phyloP scores from a whole-genome alignment of 352 stramenopile genomes.

The Globisporangium cystogenes region DNA sequence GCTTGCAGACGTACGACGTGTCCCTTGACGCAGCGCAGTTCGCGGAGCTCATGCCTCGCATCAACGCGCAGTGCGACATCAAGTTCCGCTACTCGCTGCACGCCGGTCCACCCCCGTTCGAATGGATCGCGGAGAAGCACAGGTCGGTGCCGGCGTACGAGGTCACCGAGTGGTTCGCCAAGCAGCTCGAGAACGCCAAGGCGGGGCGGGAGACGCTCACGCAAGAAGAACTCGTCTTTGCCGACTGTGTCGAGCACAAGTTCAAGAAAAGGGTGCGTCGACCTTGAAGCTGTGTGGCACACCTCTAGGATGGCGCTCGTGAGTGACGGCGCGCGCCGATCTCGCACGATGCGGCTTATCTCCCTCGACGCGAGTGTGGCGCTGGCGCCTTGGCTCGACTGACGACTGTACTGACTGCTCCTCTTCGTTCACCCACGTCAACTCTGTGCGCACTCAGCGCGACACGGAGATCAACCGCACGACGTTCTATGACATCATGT shows the following conservation, averaged over 20 bases:
- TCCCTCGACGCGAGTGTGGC: no score
- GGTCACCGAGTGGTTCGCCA: constrained; percentile 25
- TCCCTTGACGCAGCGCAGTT: constrained; percentile 14
- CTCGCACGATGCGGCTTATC: no score
- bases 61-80: constrained; percentile 36
- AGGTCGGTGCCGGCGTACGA: constrained; percentile 10
- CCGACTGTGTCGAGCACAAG: constrained; percentile 16
- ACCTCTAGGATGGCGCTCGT: no score
- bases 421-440: no score
- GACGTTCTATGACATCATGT: background rate
- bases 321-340: no score
- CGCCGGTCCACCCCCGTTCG: constrained; percentile 30
- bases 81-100: constrained; percentile 47
- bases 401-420: no score
- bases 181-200: constrained; percentile 16
- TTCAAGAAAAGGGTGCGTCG: constrained; percentile 9
- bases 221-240: constrained; percentile 13
- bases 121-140: constrained; percentile 24
- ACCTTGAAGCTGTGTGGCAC: no score
- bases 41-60: constrained; percentile 7
- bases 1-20: background rate
- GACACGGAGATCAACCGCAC: background rate
- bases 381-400: no score
- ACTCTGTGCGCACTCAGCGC: background rate
- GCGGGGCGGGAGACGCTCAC: constrained; percentile 5